Percentiles rank a stretch among this genome's conserved stretches.
Evolutionary conservation across 2,329 filamentous ascomycete species (phyloP).

Genomic region (Septoria petroselini): DNA sequence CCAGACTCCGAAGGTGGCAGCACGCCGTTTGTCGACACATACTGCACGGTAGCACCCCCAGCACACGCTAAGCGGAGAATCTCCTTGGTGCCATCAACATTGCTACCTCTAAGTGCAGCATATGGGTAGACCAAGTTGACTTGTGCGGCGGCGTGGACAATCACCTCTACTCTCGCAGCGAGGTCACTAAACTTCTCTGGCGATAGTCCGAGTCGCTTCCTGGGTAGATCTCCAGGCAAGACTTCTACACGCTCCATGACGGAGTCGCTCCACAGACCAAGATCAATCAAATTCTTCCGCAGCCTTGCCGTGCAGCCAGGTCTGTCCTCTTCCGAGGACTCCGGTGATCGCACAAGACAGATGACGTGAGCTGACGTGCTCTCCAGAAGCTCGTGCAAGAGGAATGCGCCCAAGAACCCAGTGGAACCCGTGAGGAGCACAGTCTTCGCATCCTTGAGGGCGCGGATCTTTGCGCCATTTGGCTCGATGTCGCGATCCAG

Average conservation of each 20-base stretch:
- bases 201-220: constrained; percentile 65
- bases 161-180: constrained; percentile 64
- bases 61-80: constrained; percentile 67
- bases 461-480: constrained; percentile 51
- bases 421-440: constrained; percentile 72
- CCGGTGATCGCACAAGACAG: constrained; percentile 69
- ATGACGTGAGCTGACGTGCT: constrained; percentile 66
- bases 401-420: constrained; percentile 67
- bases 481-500: constrained; percentile 67
- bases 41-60: constrained; percentile 69
- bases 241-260: constrained; percentile 77
- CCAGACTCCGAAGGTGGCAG: constrained; percentile 61
- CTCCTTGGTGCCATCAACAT: constrained; percentile 75
- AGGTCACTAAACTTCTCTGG: constrained; percentile 64
- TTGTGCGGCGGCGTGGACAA: constrained; percentile 73
- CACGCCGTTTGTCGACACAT: constrained; percentile 77
- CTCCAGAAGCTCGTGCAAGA: constrained; percentile 66
- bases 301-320: constrained; percentile 69
- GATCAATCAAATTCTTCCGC: constrained; percentile 71
- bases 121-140: constrained; percentile 82
- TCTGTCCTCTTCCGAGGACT: constrained; percentile 62
- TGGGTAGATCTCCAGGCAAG: constrained; percentile 68
- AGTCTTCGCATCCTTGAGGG: constrained; percentile 63
- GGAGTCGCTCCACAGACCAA: constrained; percentile 72
- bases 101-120: constrained; percentile 68